Percentiles rank a stretch among this genome's conserved stretches.
Conservation (phyloP, 73 alveolate genomes). For the Tetrahymena borealis region DNA sequence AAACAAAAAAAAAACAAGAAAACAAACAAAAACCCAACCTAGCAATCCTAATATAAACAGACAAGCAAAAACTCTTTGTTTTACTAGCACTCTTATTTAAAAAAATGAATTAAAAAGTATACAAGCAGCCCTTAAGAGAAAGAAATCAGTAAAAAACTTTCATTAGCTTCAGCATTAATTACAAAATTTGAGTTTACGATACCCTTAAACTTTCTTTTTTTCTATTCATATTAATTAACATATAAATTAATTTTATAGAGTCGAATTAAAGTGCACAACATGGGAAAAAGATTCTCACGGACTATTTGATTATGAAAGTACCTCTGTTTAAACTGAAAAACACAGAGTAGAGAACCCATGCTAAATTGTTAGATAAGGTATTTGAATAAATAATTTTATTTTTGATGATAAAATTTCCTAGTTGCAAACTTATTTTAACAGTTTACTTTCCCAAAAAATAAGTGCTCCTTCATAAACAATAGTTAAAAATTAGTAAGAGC, state of each 20-base stretch:
- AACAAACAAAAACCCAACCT: background rate
- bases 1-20: background rate
- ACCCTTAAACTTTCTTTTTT: background rate
- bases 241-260: background rate
- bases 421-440: background rate
- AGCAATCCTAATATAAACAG: background rate
- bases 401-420: background rate
- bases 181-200: background rate
- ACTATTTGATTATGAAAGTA: constrained; percentile 33
- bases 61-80: too few relatives aligned
- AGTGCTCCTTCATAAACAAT: background rate
- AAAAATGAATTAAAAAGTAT: background rate
- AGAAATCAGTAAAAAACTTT: background rate
- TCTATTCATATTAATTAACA: background rate
- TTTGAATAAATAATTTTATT: background rate
- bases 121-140: background rate
- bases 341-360: background rate
- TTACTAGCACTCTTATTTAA: background rate
- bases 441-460: background rate
- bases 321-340: constrained; percentile 3
- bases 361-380: constrained; percentile 19
- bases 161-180: background rate
- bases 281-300: constrained; percentile 35
- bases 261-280: constrained; percentile 25
- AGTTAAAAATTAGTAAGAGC: background rate